Percentiles rank a stretch among this genome's conserved stretches.
These are phyloP conservation scores for Kockiozyma suomiensis DNA, from an alignment of 805 yeast species.

Conservation along the genomic window DNA sequence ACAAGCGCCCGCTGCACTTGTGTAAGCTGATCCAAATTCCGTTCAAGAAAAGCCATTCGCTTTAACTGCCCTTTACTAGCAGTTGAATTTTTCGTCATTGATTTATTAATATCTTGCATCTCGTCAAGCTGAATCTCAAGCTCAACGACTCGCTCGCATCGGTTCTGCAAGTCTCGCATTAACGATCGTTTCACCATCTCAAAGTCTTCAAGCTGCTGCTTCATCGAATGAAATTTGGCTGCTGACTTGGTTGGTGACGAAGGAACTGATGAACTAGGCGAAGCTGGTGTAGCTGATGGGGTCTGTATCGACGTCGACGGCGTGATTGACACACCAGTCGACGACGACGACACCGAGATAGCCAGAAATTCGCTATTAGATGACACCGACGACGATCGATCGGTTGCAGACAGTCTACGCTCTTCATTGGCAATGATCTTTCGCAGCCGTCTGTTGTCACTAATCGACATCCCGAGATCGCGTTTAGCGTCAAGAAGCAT, in stretches of 20 bases:
- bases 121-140: slow-evolving; percentile 50
- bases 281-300: not conserved
- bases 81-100: slow-evolving; percentile 35
- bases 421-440: slow-evolving; percentile 8
- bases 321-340: not conserved
- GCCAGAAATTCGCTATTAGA: slow-evolving; percentile 5
- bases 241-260: slow-evolving; percentile 26
- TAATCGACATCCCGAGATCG: slow-evolving; percentile 20
- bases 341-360: not conserved
- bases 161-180: slow-evolving; percentile 40
- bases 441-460: slow-evolving; percentile 25
- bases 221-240: slow-evolving; percentile 19
- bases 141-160: slow-evolving; percentile 46
- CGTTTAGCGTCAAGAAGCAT: slow-evolving; percentile 20
- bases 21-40: slow-evolving; percentile 58
- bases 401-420: not conserved
- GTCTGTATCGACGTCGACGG: slow-evolving; percentile 6
- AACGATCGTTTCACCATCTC: slow-evolving; percentile 38
- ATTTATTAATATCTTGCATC: slow-evolving; percentile 44
- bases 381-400: slow-evolving; percentile 10
- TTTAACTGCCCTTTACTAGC: slow-evolving; percentile 46
- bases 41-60: slow-evolving; percentile 57
- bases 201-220: slow-evolving; percentile 32
- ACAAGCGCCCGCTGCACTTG: slow-evolving; percentile 64
- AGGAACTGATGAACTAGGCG: slow-evolving; percentile 8